A percentile compares a stretch with the other conserved stretches of the same genome.
Conservation (phyloP, 2,329 filamentous ascomycete genomes). For the Meredithiella fracta region DNA sequence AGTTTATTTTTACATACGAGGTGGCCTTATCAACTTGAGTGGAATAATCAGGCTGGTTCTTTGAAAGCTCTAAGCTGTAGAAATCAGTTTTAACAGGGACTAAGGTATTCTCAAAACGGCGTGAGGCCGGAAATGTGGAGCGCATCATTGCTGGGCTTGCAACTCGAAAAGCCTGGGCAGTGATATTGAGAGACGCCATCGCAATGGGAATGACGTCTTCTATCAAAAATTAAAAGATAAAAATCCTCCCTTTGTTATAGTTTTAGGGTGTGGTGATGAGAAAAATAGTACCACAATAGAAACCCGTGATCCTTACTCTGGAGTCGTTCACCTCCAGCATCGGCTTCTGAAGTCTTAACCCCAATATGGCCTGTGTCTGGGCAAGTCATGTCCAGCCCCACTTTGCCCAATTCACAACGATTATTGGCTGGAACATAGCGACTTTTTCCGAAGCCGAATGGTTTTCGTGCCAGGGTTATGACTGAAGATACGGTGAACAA, state of each 20-base stretch:
- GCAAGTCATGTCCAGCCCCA: neutral
- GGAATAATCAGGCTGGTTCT: conserved; percentile 65
- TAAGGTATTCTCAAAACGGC: conserved; percentile 37
- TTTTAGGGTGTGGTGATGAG: no score
- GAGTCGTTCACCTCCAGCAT: neutral
- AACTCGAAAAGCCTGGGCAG: neutral
- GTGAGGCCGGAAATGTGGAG: conserved; percentile 25
- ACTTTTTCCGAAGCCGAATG: conserved; percentile 31
- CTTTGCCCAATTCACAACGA: neutral
- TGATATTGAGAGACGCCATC: conserved; percentile 8
- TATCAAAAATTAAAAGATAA: no score
- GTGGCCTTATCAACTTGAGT: conserved; percentile 74
- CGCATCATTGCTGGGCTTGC: neutral
- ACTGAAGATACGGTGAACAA: conserved; percentile 3
- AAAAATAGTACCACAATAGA: neutral
- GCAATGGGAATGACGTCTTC: neutral
- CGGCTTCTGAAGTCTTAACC: conserved; percentile 1
- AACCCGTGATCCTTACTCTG: conserved; percentile 6
- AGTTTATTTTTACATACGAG: conserved; percentile 41
- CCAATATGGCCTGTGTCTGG: neutral
- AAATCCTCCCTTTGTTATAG: no score
- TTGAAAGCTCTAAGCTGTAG: conserved; percentile 23
- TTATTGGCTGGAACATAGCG: conserved; percentile 14
- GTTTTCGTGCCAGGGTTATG: conserved; percentile 27
- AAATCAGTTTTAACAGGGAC: conserved; percentile 27